Evolutionary conservation across 768 basidiomycete species (phyloP), one percentile per base, ranked within the genome.

Genomic region (Mycena filopes): DNA sequence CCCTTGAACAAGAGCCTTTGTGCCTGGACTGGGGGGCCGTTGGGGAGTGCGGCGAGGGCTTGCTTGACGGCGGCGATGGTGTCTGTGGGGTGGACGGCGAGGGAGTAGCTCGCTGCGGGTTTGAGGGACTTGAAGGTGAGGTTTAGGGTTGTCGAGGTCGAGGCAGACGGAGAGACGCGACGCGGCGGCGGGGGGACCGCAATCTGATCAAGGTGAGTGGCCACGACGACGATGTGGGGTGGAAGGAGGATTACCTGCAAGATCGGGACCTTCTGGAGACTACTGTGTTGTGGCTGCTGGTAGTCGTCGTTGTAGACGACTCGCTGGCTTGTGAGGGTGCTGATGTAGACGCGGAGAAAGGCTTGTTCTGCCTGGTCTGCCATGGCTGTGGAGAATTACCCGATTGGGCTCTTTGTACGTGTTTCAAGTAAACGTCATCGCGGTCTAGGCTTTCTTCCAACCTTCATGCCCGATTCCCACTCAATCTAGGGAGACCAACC

Each of bases 1-100:
- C 98, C 98, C 79, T 96, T 98, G 56, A 98, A 83, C 13, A 99
- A 82, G 18, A 98, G 86, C 4, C 98, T 84, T 77, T 98, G 96
- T 31, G 85, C 83, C 74, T 94, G 90, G 47, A 89, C 86, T 11
- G 91, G 86, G 0, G 96, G 96, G 0, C 94, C 93, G 51, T 81
- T 80, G 29, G 88, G 80, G 69, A 89, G 81, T 1, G 86, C 73
- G 16, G 90, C 86, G 61, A 99, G 88, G 66, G 87, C 88, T 2
- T 83, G 73, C 77, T 99, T 99, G 76, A 98, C 87, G 47, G 87
- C 76, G 43, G 86, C 78, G 78, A 99, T 87, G 54, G 95, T 86
- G 75, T 98, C 94, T n/a, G 94, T 91, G 38, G 88, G 86, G 50
- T 89, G 87, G 15, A 94, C 86, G 49, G 87, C 75, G 68, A 99